Evolutionary conservation across 2,329 filamentous ascomycete species (phyloP).

Genomic region (Sarocladiaceae sp.): DNA sequence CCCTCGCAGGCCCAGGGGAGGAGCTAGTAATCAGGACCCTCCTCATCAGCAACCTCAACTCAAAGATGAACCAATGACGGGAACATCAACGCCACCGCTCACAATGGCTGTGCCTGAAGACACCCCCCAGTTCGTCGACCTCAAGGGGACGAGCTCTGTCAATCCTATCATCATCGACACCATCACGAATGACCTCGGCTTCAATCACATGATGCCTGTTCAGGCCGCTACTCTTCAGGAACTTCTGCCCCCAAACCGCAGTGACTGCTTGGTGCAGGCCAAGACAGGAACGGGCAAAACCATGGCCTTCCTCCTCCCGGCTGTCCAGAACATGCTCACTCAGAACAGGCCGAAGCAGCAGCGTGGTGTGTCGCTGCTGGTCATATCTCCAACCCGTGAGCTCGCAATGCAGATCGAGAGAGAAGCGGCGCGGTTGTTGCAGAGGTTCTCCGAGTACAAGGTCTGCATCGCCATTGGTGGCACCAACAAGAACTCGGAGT

Average conservation of each 20-base stretch:
- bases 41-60: conserved; percentile 5
- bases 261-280: conserved; percentile 85
- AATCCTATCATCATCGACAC: conserved; percentile 41
- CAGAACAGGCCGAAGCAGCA: conserved; percentile 86
- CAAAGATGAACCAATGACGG: conserved; percentile 8
- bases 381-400: conserved; percentile 91
- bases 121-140: conserved; percentile 40
- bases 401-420: conserved; percentile 91
- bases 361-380: conserved; percentile 81
- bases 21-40: neutral
- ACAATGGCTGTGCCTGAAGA: conserved; percentile 29
- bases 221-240: conserved; percentile 45
- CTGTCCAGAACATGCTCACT: conserved; percentile 81
- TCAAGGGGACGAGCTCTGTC: conserved; percentile 33
- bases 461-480: conserved; percentile 92
- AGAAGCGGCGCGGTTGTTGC: conserved; percentile 87
- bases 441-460: conserved; percentile 84
- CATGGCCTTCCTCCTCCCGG: conserved; percentile 82
- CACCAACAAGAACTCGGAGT: conserved; percentile 80
- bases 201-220: conserved; percentile 48
- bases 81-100: conserved; percentile 11
- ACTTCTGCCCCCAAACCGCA: conserved; percentile 37
- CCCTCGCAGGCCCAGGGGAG: neutral
- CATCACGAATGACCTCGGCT: conserved; percentile 41
- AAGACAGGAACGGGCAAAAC: conserved; percentile 97